Conservation (phyloP, 2,329 filamentous ascomycete genomes). For the Alternaria consortialis region DNA sequence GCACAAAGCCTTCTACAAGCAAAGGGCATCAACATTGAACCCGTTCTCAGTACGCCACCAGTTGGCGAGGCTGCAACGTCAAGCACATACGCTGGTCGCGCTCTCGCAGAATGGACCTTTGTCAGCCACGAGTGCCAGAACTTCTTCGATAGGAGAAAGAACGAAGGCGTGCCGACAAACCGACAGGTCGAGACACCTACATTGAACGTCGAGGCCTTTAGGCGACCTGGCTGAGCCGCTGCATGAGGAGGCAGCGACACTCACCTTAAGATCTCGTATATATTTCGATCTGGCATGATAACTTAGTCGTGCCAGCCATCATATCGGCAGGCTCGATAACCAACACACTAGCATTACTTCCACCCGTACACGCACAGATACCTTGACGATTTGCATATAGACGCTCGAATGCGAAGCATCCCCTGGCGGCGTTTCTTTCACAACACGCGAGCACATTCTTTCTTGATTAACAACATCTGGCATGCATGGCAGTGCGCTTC, state of each 20-base stretch:
- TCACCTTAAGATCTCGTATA: conserved; percentile 5
- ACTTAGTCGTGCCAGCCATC: conserved; percentile 4
- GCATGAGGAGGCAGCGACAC: not conserved
- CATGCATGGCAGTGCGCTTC: conserved; percentile 40
- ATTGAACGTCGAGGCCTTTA: conserved; percentile 70
- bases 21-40: conserved; percentile 41
- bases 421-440: conserved; percentile 18
- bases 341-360: conserved; percentile 3
- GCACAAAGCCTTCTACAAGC: conserved; percentile 71
- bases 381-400: conserved; percentile 32
- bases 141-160: conserved; percentile 78
- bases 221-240: conserved; percentile 52
- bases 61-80: conserved; percentile 48
- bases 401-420: conserved; percentile 10
- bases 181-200: conserved; percentile 74
- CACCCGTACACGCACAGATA: conserved; percentile 3
- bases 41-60: conserved; percentile 45
- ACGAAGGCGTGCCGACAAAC: conserved; percentile 74
- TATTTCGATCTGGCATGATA: conserved; percentile 9
- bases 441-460: conserved; percentile 6
- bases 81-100: conserved; percentile 72
- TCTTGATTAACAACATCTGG: conserved; percentile 23
- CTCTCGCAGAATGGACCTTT: conserved; percentile 80
- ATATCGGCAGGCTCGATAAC: conserved; percentile 36
- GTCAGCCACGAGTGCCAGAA: conserved; percentile 82